These are phyloP conservation scores for Arachis hypogaea DNA, from an alignment of 306 rosid genomes.

Conservation along the genomic window DNA sequence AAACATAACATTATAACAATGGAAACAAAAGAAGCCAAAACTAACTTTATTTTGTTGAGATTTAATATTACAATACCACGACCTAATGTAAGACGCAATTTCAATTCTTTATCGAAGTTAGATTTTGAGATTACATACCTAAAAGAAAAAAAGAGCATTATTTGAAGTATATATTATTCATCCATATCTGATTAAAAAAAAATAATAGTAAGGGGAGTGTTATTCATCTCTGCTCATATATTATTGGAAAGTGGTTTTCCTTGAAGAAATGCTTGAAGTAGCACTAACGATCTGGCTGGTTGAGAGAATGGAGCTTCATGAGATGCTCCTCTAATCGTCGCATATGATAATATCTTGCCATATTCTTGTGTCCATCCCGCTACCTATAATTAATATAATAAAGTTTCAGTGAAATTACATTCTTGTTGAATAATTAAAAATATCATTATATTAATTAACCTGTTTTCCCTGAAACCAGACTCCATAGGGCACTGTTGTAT, in stretches of 20 bases:
- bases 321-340: constrained; percentile 47
- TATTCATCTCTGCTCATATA: neutral
- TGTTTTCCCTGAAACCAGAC: constrained; percentile 58
- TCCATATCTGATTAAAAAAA: too few species aligned
- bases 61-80: too few species aligned
- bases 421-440: too few species aligned
- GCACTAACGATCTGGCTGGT: constrained; percentile 45
- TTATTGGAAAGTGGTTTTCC: constrained; percentile 35
- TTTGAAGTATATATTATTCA: too few species aligned
- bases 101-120: too few species aligned
- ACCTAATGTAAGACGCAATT: too few species aligned
- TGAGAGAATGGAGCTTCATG: constrained; percentile 45
- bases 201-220: neutral
- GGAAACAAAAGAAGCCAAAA: too few species aligned
- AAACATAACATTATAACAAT: too few species aligned
- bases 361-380: constrained; percentile 52
- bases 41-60: too few species aligned
- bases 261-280: constrained; percentile 27
- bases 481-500: constrained; percentile 45
- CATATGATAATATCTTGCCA: constrained; percentile 38
- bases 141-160: too few species aligned
- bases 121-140: too few species aligned
- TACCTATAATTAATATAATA: constrained; percentile 12
- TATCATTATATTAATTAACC: constrained; percentile 28
- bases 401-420: neutral